phyloP scores from a whole-genome alignment of 441 rosid genomes.

The Brassica hybrid region DNA sequence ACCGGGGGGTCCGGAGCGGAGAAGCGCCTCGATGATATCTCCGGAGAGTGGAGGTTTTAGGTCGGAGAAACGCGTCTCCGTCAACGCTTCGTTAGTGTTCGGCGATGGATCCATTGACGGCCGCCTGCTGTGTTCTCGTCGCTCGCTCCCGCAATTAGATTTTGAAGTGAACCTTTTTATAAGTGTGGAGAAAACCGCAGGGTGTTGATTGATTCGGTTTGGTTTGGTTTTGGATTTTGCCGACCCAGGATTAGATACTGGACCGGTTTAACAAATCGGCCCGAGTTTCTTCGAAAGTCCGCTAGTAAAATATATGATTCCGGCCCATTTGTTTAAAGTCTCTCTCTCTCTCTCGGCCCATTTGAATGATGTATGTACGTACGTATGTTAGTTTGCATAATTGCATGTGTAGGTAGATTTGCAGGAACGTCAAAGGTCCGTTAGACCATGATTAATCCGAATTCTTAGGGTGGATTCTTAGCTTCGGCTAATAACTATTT shows the following conservation, averaged over 20 bases:
- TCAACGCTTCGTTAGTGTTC: constrained; percentile 63
- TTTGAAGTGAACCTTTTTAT: constrained; percentile 8
- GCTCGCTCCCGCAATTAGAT: constrained; percentile 12
- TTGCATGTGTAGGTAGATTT: not conserved
- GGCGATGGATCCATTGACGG: constrained; percentile 41
- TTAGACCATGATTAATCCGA: not conserved
- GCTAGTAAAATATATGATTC: not conserved
- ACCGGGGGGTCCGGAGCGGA: constrained; percentile 36
- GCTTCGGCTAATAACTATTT: too few species aligned
- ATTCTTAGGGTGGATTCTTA: too few species aligned
- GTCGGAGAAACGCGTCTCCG: constrained; percentile 78
- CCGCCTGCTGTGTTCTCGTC: constrained; percentile 29
- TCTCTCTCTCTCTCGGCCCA: not conserved
- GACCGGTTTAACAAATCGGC: not conserved
- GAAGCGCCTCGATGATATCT: constrained; percentile 64
- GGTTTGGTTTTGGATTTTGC: constrained; percentile 14
- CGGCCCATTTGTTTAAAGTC: constrained; percentile 2
- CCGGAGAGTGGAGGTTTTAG: constrained; percentile 65
- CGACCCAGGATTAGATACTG: not conserved
- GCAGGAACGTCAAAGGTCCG: not conserved
- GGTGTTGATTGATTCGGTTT: constrained; percentile 13
- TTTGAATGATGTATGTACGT: not conserved
- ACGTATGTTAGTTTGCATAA: not conserved
- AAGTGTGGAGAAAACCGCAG: constrained; percentile 16
- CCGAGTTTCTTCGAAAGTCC: not conserved